Conservation (phyloP, 208 protist genomes). For the Trypanosomatidae sp. region DNA sequence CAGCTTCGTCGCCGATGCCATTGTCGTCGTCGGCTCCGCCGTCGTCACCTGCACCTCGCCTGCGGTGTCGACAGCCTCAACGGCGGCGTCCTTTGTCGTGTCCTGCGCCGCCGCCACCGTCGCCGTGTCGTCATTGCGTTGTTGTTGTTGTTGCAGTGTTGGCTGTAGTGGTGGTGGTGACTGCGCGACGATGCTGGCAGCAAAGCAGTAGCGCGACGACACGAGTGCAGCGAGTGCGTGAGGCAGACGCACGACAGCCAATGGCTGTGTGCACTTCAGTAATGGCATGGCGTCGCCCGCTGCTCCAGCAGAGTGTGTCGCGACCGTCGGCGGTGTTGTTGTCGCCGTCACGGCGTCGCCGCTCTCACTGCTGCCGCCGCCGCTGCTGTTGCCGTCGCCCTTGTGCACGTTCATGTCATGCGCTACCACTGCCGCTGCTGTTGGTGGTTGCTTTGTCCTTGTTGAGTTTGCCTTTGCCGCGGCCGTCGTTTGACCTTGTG, state of each 20-base stretch:
- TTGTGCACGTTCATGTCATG: background rate
- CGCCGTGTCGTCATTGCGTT: background rate
- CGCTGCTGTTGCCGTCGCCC: background rate
- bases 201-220: no score
- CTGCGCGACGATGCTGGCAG: no score
- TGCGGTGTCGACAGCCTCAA: background rate
- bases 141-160: no score
- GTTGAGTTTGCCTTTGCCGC: background rate
- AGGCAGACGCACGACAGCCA: no score
- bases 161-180: no score
- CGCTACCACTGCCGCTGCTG: background rate
- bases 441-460: background rate
- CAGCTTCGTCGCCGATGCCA: no score
- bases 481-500: background rate
- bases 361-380: no score
- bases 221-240: no score
- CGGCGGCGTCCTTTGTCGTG: background rate
- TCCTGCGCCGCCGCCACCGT: background rate
- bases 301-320: no score
- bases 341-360: background rate
- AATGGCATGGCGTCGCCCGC: no score
- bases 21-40: slow-evolving; percentile 4
- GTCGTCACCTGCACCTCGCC: background rate
- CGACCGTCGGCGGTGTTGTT: no score
- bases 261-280: no score